Base-by-base conservation (phyloP, 306 rosid species). In the Acacia melanoxylon region DNA sequence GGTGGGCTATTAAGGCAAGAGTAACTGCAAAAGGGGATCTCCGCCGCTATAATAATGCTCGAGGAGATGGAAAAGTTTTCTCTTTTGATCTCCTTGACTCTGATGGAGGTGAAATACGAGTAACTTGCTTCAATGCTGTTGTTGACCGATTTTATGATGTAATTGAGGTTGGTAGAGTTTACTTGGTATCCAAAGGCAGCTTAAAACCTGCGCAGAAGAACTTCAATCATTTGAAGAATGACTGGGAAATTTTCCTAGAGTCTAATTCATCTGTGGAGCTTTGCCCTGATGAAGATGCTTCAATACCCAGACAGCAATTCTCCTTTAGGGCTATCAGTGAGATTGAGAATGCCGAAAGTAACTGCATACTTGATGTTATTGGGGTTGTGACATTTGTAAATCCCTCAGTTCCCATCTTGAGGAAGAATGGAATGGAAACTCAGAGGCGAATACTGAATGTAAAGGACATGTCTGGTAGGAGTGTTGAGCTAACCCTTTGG, bases 341-440 rank as follows among this genome's bases (percentile, higher is more conserved):
- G 67, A 90, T 95, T 58, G 98, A 95, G 82, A 92, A 44, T 83
- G 91, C 86, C 29, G 97, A 93, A 24, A 93, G 78, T 83, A 93
- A 92, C 77, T 74, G 94, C 61, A 92, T 95, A 82, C 77, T 95
- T 78, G 99, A 95, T 83, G 83, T 92, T 79, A 90, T 95, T 83
- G 98, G 97, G 78, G 86, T 93, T 74, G 94, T 95, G 81, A 88
- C 77, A 49, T 90, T 91, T 75, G 91, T 92, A 74, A 93, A 92
- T 74, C 98, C 99, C 29, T 93, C 98, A 2, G 91, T 92, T 81
- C 93, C 99, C 85, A 91, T 95, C 80, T 31, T 93, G 91, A 92
- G 98, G 83, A 96, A 96, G 92, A 96, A 93, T 65, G 99, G 99
- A 58, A 93, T 93, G 99, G 99, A 96, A 89, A 96, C 97, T 49